Conservation (phyloP, 139 green algal species). For the Chlorella sp. region DNA sequence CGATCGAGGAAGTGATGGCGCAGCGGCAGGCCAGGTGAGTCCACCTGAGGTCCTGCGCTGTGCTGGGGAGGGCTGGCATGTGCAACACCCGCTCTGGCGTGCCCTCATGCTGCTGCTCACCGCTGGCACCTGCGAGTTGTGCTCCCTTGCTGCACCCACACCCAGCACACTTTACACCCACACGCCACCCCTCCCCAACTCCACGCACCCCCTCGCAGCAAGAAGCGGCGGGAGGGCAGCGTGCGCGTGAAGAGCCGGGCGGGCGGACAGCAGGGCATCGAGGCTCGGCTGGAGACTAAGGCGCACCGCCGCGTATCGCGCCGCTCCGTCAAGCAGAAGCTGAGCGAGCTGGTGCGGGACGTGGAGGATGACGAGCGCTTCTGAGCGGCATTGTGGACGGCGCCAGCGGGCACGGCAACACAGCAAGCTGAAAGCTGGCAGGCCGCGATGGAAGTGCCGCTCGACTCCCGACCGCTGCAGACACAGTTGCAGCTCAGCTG, state of each 20-base stretch:
- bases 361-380: conserved; percentile 27
- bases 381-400: no score
- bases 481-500: no score
- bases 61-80: background rate
- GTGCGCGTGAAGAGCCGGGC: conserved; percentile 66
- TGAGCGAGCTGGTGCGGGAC: conserved; percentile 36
- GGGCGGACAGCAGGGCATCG: conserved; percentile 70
- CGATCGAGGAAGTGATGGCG: conserved; percentile 54
- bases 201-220: conserved; percentile 20
- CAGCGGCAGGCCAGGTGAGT: conserved; percentile 31
- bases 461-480: no score
- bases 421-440: no score
- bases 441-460: no score
- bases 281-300: conserved; percentile 82
- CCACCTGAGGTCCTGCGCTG: no score
- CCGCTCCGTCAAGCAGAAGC: conserved; percentile 46
- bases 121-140: no score
- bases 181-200: no score
- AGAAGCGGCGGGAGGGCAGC: conserved; percentile 69
- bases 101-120: no score
- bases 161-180: no score
- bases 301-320: conserved; percentile 70
- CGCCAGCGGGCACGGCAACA: no score
- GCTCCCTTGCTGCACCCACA: background rate
- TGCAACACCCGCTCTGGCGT: no score